These are phyloP conservation scores for Tolypocladium album DNA, from an alignment of 2,329 filamentous ascomycete species.

Conservation along the genomic window DNA sequence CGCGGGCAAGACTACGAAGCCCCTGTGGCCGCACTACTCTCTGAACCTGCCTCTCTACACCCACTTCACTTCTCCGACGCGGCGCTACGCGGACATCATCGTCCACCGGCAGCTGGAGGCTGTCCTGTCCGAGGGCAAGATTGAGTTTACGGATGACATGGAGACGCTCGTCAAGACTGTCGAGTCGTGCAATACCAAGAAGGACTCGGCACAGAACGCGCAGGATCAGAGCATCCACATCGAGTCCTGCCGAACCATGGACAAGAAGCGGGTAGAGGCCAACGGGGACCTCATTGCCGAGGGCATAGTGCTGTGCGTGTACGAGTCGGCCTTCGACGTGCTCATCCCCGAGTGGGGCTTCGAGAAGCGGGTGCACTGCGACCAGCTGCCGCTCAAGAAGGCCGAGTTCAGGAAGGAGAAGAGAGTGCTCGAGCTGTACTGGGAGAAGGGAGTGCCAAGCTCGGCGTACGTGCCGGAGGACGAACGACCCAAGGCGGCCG, in stretches of 20 bases:
- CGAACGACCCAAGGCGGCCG: conserved; percentile 77
- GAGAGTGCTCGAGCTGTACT: conserved; percentile 90
- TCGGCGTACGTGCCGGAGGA: conserved; percentile 95
- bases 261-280: conserved; percentile 75
- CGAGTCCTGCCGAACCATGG: conserved; percentile 92
- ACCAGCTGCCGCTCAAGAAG: conserved; percentile 95
- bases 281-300: conserved; percentile 91
- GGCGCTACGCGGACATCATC: conserved; percentile 88
- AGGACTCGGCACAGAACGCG: conserved; percentile 92
- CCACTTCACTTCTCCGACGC: conserved; percentile 91
- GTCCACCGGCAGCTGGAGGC: conserved; percentile 92
- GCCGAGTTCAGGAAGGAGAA: conserved; percentile 98
- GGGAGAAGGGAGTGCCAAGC: conserved; percentile 98
- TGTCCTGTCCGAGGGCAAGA: conserved; percentile 67
- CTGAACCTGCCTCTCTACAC: conserved; percentile 92
- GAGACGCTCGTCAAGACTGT: conserved; percentile 85
- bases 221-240: conserved; percentile 99
- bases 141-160: conserved; percentile 81
- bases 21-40: conserved; percentile 78
- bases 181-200: conserved; percentile 97
- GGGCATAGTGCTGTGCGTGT: conserved; percentile 92
- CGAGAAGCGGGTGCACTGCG: conserved; percentile 98
- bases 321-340: conserved; percentile 97
- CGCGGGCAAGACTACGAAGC: conserved; percentile 64
- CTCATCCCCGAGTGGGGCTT: conserved; percentile 97